Evolutionary conservation across 257 asterid species (phyloP).

Genomic region (Nicotiana paniculata): DNA sequence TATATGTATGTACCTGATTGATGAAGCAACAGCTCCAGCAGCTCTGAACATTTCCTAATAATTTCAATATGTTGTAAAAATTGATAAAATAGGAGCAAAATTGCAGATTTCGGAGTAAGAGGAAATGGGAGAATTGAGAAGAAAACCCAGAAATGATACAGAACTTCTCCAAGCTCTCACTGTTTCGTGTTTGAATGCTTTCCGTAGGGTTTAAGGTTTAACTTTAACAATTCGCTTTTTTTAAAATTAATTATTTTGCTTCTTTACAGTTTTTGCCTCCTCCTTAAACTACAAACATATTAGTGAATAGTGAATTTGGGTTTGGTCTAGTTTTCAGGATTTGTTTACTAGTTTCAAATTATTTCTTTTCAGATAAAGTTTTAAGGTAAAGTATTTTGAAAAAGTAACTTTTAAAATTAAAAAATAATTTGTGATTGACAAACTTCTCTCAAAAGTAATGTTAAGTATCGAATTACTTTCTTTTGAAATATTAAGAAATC

Average conservation of each 20-base stretch:
- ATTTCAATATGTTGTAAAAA: not conserved
- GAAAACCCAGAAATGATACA: not conserved
- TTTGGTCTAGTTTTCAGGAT: too few species aligned
- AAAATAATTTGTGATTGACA: too few species aligned
- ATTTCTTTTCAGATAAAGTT: too few species aligned
- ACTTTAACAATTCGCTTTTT: not conserved
- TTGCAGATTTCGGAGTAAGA: not conserved
- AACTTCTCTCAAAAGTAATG: too few species aligned
- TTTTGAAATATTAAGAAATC: too few species aligned
- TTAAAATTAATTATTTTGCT: not conserved
- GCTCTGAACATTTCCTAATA: constrained; percentile 46
- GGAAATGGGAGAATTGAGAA: not conserved
- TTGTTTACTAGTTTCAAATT: too few species aligned
- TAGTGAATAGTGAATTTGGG: too few species aligned
- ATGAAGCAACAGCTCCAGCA: constrained; percentile 55
- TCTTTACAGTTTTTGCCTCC: not conserved
- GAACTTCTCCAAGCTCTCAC: not conserved
- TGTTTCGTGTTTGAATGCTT: not conserved
- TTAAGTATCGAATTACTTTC: too few species aligned
- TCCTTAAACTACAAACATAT: too few species aligned
- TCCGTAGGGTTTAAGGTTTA: constrained; percentile 8
- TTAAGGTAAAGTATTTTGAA: too few species aligned
- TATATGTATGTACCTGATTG: constrained; percentile 43
- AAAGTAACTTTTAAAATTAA: too few species aligned
- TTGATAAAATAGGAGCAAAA: too few species aligned